A percentile compares a stretch with the other conserved stretches of the same genome.
Evolutionary conservation across 2,329 filamentous ascomycete species (phyloP).

Genomic region (Fusarium sp.): DNA sequence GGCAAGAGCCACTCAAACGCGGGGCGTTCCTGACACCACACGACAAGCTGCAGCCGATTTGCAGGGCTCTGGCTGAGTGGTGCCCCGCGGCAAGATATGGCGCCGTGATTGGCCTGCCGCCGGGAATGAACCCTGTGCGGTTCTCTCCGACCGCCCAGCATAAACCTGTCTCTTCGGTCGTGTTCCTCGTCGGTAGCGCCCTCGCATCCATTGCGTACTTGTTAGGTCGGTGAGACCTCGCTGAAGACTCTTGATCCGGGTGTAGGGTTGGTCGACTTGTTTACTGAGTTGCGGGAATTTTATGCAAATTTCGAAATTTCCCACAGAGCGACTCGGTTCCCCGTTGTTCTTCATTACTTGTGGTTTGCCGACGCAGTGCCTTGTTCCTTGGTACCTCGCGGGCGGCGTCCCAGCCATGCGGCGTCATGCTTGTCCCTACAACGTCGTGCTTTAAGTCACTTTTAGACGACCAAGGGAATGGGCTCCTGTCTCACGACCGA

Average conservation of each 20-base stretch:
- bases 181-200: neutral
- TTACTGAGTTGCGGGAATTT: neutral
- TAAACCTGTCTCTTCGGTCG: conserved; percentile 30
- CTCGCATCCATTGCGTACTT: neutral
- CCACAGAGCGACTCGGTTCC: neutral
- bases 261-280: neutral
- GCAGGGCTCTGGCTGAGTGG: conserved; percentile 44
- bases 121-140: conserved; percentile 38
- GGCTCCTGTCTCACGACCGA: neutral
- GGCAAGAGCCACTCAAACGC: conserved; percentile 47
- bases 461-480: neutral
- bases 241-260: neutral
- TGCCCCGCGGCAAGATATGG: conserved; percentile 46
- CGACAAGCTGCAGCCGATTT: conserved; percentile 50
- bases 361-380: neutral
- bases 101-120: conserved; percentile 38
- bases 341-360: neutral
- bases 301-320: neutral
- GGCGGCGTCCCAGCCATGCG: neutral
- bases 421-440: conserved; percentile 2
- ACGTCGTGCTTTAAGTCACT: neutral
- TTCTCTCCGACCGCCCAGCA: conserved; percentile 39
- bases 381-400: conserved; percentile 1
- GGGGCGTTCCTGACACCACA: conserved; percentile 53
- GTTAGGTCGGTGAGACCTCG: neutral